Evolutionary conservation across 2,329 filamentous ascomycete species (phyloP).

Genomic region (Pyrenophora teres): DNA sequence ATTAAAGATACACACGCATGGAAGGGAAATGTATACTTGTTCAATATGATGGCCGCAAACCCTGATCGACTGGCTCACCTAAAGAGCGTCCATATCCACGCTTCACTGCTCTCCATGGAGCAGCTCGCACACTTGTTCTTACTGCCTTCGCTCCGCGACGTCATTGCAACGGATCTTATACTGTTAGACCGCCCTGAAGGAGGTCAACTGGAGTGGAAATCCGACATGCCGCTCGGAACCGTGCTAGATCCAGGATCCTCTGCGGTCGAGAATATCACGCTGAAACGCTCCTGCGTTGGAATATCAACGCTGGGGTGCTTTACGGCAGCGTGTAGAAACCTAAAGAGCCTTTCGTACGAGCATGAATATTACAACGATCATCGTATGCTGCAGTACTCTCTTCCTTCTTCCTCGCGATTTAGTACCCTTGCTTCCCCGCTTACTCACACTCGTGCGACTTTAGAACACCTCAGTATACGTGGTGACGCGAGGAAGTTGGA

Average conservation of each 20-base stretch:
- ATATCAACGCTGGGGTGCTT: slow-evolving; percentile 1
- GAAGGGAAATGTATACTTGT: slow-evolving; percentile 4
- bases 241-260: slow-evolving; percentile 2
- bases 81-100: slow-evolving; percentile 3
- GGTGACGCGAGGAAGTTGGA: slow-evolving; percentile 5
- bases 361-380: slow-evolving; percentile 8
- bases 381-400: neutral
- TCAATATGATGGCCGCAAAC: neutral
- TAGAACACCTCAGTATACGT: slow-evolving; percentile 6
- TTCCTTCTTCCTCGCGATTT: neutral
- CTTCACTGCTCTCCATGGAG: slow-evolving; percentile 6
- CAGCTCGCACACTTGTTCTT: slow-evolving; percentile 10
- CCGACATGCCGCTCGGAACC: slow-evolving; percentile 3
- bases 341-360: slow-evolving; percentile 9
- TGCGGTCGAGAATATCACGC: neutral
- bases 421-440: slow-evolving; percentile 1
- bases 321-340: slow-evolving; percentile 4
- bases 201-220: neutral
- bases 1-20: slow-evolving; percentile 3
- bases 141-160: slow-evolving; percentile 3
- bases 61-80: neutral
- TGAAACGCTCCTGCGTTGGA: slow-evolving; percentile 9
- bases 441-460: neutral
- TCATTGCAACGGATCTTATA: slow-evolving; percentile 2
- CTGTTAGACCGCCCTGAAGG: neutral